Base-by-base conservation (phyloP, 2,329 filamentous ascomycete genomes). In the Pyrenochaeta sp. region DNA sequence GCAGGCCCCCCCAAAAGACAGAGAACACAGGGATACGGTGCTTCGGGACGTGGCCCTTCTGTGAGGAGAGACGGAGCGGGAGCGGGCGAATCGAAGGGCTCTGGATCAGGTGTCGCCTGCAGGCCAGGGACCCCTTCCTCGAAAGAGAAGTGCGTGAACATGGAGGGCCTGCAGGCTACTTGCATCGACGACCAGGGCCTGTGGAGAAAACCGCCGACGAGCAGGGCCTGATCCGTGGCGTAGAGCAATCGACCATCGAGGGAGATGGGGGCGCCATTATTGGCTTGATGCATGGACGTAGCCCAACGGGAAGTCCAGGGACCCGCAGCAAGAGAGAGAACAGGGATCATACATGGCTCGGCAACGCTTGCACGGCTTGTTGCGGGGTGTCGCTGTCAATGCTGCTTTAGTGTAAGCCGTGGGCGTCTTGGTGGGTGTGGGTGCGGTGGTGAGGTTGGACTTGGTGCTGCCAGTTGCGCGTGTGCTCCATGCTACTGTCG, bases 171-270 rank as follows among this genome's bases (percentile, higher is more conserved):
- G 51, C 55, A 60, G 50, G 50, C 44, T 51, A 55, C 55, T 51
- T 61, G 64, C 68, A 69, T 57, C 48, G 61, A n/a, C n/a, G n/a
- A 63, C 61, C 57, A 61, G 63, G 62, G 61, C 44, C 54, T 49
- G 62, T 62, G 66, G 61, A 67, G 67, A 67, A 71, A 70, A 69
- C 55, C 65, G 68, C 68, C 68, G 67, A 70, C 63, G 54, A 67
- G 57, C 68, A 66, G 64, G 63, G 67, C 49, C 57, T 68, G 54
- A 60, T 65, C 60, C 61, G 65, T 69, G 67, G 67, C 67, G 68
- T 68, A 49, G 54, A 64, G 60, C 58, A 58, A 66, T 61, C 55
- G 58, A 61, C 55, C 51, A 59, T 65, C 55, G 57, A 67, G 55
- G 53, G 60, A 58, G 61, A 64, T 59, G 57, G 55, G 54, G 58